Evolutionary conservation across 768 basidiomycete species (phyloP).

Genomic region (Phlebiopsis flavidoalba): DNA sequence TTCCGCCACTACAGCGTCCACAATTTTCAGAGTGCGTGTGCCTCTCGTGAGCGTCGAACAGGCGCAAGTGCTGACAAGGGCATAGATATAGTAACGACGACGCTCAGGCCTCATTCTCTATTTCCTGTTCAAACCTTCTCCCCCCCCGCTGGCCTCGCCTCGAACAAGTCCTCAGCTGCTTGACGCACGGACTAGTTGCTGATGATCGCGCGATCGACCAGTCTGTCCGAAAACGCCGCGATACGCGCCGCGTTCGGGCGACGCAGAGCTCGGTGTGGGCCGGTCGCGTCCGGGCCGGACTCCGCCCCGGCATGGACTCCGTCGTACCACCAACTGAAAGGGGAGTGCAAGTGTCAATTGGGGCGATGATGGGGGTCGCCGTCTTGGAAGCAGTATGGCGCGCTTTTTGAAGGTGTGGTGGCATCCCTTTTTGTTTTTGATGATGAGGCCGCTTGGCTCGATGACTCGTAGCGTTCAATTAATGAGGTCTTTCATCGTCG

Average conservation of each 20-base stretch:
- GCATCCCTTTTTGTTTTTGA: no score
- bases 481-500: no score
- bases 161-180: conserved; percentile 69
- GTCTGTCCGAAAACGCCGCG: not conserved
- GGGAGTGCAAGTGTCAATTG: not conserved
- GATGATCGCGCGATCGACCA: conserved; percentile 3
- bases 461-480: no score
- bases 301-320: not conserved
- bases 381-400: not conserved
- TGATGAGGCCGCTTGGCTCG: no score
- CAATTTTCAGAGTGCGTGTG: conserved; percentile 54
- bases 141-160: no score
- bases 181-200: conserved; percentile 22
- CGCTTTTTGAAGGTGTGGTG: not conserved
- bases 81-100: conserved; percentile 55
- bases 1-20: conserved; percentile 30
- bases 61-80: not conserved
- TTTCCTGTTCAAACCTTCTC: no score
- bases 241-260: not conserved
- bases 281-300: not conserved
- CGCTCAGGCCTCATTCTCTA: no score
- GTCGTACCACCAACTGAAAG: not conserved
- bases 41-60: not conserved
- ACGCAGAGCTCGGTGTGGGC: not conserved
- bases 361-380: not conserved